Evolutionary conservation across 1,284 basidiomycete genomes (phyloP).

Genomic region (Coriolopsis trogii): DNA sequence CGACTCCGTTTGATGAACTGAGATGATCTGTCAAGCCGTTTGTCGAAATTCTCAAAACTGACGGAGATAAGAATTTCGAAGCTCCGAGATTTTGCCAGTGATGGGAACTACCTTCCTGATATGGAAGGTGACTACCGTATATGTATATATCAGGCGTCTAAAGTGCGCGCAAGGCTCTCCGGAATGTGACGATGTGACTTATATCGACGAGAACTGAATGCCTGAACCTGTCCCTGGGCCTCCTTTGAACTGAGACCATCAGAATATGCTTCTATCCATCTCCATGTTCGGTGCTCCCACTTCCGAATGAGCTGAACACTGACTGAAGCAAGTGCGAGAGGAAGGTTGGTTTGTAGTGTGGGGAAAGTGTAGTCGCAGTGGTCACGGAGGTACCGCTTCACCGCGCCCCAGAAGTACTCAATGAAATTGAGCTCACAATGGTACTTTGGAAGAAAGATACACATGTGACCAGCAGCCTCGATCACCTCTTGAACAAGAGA

Average conservation of each 20-base stretch:
- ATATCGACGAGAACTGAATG: constrained; percentile 29
- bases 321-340: constrained; percentile 25
- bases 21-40: no score
- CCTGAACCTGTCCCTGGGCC: constrained; percentile 27
- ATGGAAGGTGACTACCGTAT: neutral
- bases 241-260: constrained; percentile 27
- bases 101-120: constrained; percentile 1
- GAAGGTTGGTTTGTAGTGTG: constrained; percentile 27
- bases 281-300: constrained; percentile 29
- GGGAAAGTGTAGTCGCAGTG: constrained; percentile 31
- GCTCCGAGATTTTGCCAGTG: neutral
- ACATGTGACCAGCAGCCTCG: constrained; percentile 23
- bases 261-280: constrained; percentile 32
- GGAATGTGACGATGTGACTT: constrained; percentile 30
- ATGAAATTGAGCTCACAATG: constrained; percentile 32
- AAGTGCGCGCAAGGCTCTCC: constrained; percentile 19
- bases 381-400: constrained; percentile 31
- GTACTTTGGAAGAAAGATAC: constrained; percentile 29
- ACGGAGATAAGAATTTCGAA: neutral
- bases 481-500: constrained; percentile 34
- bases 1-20: no score
- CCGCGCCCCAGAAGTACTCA: constrained; percentile 35
- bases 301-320: constrained; percentile 26
- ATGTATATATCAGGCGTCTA: constrained; percentile 7
- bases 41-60: constrained; percentile 5